Base-by-base conservation (phyloP, 495 filamentous ascomycete genomes). In the Tuber indicum region DNA sequence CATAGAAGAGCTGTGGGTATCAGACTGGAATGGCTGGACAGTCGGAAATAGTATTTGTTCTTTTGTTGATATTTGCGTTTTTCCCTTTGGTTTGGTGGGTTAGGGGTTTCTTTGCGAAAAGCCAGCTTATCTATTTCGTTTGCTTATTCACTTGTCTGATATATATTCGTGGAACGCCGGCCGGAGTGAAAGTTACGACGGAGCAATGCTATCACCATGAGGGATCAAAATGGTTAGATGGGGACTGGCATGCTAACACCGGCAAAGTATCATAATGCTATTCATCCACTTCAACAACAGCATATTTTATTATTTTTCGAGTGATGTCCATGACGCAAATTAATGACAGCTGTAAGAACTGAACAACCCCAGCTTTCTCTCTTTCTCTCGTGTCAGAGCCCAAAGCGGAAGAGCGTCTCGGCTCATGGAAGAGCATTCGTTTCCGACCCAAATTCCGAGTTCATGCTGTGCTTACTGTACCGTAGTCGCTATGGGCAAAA, bases 1-100 rank as follows among this genome's bases (percentile, higher is more conserved):
- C 96, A 99, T 86, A 90, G 94, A 82, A 87, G 94, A 82, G 96
- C 96, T 9, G 94, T 99, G 52, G 92, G 91, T 86, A 93, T 99
- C 77, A 89, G 96, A 74, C 85, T 98, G 79, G 89, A 89, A 71
- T 80, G 78, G 78, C 71, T 78, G 5, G 78, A 80, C 42, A 32
- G 21, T 23, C 62, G 66, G 47, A 76, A 69, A 66, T 19, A 32
- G 44, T 45, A 4, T 45, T 45, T 3, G 10, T 41, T 16, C 45
- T 52, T 39, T 72, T 49, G 17, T 19, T 42, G 14, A 17, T 72
- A 41, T 72, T 39, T 44, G 44, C 42, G 16, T 52, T 12, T 72
- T 39, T 36, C 32, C 12, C 10, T 14, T 14, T 17, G 3, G n/a
- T 26, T 12, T 14, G 69, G 41, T 62, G 26, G 72, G 36, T 52